Percentiles rank a stretch among this genome's conserved stretches.
phyloP scores from a whole-genome alignment of 306 rosid genomes.

The Dryas octopetala region DNA sequence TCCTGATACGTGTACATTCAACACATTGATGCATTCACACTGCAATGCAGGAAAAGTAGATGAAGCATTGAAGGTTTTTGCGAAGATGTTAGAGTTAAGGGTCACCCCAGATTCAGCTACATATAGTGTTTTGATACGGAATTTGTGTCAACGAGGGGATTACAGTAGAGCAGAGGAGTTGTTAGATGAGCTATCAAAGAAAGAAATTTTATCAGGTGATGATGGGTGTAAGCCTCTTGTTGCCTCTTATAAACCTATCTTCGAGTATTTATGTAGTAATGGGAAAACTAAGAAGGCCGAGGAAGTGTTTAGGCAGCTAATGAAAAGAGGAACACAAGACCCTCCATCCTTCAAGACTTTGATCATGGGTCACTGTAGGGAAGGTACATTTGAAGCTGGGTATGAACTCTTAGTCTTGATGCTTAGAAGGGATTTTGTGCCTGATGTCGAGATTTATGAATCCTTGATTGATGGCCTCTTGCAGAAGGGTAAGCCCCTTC shows the following conservation, averaged over 20 bases:
- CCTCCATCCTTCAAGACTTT: conserved; percentile 58
- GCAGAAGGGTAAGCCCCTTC: conserved; percentile 62
- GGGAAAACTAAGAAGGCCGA: conserved; percentile 79
- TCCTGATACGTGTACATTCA: conserved; percentile 78
- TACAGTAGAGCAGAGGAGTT: conserved; percentile 60
- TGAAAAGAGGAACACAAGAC: conserved; percentile 89
- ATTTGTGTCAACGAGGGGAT: conserved; percentile 57
- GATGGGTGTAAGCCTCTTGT: conserved; percentile 73
- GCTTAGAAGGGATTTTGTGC: conserved; percentile 77
- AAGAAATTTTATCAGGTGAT: conserved; percentile 49
- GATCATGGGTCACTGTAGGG: conserved; percentile 84
- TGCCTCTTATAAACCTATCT: conserved; percentile 68
- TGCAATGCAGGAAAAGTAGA: conserved; percentile 57
- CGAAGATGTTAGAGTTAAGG: conserved; percentile 55
- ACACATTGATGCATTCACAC: conserved; percentile 63
- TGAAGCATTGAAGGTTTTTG: conserved; percentile 66
- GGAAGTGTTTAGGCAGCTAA: conserved; percentile 68
- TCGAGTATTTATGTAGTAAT: conserved; percentile 59
- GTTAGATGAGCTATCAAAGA: conserved; percentile 59
- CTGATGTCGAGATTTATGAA: conserved; percentile 58
- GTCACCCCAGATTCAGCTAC: conserved; percentile 72
- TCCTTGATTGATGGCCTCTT: conserved; percentile 64
- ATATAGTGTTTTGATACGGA: conserved; percentile 63
- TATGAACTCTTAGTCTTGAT: conserved; percentile 63
- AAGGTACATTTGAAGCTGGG: conserved; percentile 64